These are phyloP conservation scores for Jaltomata sinuosa DNA, from an alignment of 257 asterid genomes.

Conservation along the genomic window DNA sequence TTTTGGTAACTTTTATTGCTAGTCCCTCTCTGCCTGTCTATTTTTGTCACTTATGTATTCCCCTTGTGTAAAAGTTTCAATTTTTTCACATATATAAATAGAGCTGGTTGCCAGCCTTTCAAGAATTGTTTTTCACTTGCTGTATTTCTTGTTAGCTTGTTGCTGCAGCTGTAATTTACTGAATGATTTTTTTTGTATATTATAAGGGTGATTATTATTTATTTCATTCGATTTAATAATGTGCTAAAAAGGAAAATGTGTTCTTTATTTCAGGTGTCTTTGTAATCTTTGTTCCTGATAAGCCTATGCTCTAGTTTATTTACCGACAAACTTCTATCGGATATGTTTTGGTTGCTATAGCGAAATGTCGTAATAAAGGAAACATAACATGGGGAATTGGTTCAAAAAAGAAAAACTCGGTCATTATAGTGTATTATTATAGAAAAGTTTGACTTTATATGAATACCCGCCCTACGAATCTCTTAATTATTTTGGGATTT, in stretches of 20 bases:
- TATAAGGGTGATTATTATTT: not conserved
- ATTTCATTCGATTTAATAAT: not conserved
- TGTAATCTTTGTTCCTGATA: not conserved
- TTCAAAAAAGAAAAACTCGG: not conserved
- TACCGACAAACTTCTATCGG: not conserved
- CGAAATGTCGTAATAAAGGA: not conserved
- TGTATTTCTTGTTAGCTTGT: not conserved
- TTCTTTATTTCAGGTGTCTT: not conserved
- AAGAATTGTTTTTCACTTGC: not conserved
- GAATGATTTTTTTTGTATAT: not conserved
- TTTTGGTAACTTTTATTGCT: no score
- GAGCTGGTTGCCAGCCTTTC: not conserved
- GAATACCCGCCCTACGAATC: no score
- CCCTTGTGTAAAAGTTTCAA: not conserved
- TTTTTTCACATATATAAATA: not conserved
- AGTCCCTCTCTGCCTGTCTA: not conserved
- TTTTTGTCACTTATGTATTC: not conserved
- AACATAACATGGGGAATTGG: not conserved
- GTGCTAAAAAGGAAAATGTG: not conserved
- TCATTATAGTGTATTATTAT: not conserved
- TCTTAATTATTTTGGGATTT: no score
- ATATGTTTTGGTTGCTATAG: slow-evolving; percentile 12
- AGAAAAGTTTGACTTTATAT: not conserved
- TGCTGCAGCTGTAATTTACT: not conserved
- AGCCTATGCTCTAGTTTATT: not conserved